Percentiles rank a stretch among this genome's conserved stretches.
Conservation (phyloP, 2,329 filamentous ascomycete species). For the Aspergillus tanneri region DNA sequence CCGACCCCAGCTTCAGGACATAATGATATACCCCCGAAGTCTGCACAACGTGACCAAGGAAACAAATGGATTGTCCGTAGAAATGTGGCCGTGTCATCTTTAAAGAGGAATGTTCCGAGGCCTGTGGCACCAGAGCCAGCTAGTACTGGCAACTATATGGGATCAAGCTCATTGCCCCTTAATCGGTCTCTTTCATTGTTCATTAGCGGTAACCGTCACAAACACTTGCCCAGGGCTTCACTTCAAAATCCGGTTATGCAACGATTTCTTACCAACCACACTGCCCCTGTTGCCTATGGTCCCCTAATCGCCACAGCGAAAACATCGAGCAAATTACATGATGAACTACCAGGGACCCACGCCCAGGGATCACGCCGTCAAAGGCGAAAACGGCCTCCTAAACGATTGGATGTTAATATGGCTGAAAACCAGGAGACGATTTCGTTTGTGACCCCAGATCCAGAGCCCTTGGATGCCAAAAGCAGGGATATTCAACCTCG, state of each 20-base stretch:
- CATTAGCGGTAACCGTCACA: conserved; percentile 30
- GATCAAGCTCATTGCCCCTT: conserved; percentile 30
- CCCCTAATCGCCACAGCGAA: not conserved
- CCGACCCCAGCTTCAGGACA: conserved; percentile 4
- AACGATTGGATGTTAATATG: conserved; percentile 48
- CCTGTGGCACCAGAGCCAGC: conserved; percentile 36
- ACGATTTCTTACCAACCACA: conserved; percentile 35
- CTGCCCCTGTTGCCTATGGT: conserved; percentile 6
- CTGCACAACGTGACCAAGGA: conserved; percentile 20
- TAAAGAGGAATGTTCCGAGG: conserved; percentile 35
- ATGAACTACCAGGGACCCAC: conserved; percentile 12
- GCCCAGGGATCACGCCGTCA: conserved; percentile 20
- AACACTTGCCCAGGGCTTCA: conserved; percentile 14
- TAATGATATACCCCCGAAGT: not conserved
- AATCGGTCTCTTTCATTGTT: conserved; percentile 34
- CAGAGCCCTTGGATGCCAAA: conserved; percentile 8
- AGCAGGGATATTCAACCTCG: conserved; percentile 2
- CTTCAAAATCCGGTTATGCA: conserved; percentile 34
- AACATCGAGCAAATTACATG: conserved; percentile 1
- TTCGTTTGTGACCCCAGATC: conserved; percentile 20
- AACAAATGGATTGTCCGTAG: conserved; percentile 37
- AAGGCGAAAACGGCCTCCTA: conserved; percentile 42
- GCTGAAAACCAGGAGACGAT: conserved; percentile 47
- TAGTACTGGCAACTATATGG: conserved; percentile 14
- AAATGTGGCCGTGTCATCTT: conserved; percentile 36